Conservation (phyloP, 2,329 filamentous ascomycete species). For the Curvularia spicifera region DNA sequence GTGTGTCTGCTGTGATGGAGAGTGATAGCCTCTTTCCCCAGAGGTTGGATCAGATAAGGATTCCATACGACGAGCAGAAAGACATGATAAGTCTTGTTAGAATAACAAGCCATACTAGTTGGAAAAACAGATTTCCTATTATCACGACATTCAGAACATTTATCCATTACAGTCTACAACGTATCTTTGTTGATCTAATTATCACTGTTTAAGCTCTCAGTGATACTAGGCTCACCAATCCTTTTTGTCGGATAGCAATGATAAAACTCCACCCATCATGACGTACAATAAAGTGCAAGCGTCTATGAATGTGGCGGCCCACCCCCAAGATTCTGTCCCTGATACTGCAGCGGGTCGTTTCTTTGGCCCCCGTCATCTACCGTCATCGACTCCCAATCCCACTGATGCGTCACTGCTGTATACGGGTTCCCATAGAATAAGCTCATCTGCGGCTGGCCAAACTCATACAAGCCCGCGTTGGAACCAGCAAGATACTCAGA, state of each 20-base stretch:
- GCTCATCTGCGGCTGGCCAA: constrained; percentile 9
- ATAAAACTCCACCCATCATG: not conserved
- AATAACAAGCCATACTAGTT: not conserved
- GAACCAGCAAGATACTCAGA: constrained; percentile 3
- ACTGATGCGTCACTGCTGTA: constrained; percentile 18
- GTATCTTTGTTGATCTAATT: too few relatives aligned
- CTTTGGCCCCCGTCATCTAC: not conserved
- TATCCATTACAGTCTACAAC: too few relatives aligned
- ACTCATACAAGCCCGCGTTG: not conserved
- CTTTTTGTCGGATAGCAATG: not conserved
- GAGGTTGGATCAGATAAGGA: not conserved
- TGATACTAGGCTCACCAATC: not conserved
- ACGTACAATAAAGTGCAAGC: too few relatives aligned
- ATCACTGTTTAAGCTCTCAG: not conserved
- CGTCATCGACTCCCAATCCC: constrained; percentile 10
- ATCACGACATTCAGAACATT: not conserved
- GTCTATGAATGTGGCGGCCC: not conserved
- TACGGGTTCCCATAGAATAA: constrained; percentile 23
- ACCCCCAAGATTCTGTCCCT: not conserved
- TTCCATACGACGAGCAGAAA: not conserved
- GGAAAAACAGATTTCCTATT: not conserved
- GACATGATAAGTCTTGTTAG: not conserved
- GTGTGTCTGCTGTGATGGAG: too few relatives aligned
- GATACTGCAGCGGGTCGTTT: not conserved
- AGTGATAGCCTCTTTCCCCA: not conserved